Evolutionary conservation across 441 rosid species (phyloP), one percentile per base, ranked within the genome.

Genomic region (Erysimum cheiri): DNA sequence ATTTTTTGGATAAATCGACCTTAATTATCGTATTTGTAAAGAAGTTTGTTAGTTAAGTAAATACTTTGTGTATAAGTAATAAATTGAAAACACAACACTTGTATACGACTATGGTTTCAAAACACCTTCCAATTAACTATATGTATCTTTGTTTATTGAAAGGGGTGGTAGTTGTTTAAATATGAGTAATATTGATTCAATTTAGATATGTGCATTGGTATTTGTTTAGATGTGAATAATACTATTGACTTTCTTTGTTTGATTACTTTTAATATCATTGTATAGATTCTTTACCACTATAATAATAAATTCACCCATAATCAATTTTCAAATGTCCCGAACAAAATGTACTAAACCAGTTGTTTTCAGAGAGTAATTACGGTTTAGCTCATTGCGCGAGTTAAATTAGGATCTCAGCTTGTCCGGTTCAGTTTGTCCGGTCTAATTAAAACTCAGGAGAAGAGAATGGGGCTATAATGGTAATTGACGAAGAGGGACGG

Each of bases 211-310:
- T 29, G 11, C 17, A 48, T 35, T 48, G 24, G 48, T 36, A 39
- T 35, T 48, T 48, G 40, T 48, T 26, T 35, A 35, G 1, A 57
- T 35, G 26, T 37, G 15, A 24, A 14, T 14, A 6, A 35, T n/a
- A n/a, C n/a, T 35, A 14, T 35, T 46, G 57, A 69, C 64, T 46
- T 58, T 69, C 48, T 57, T 68, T 26, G 5, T 57, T 35, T 24
- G 14, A 8, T 13, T 15, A 26, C 19, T 53, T 53, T 7, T 3
- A 44, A 29, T 17, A 55, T 31, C 33, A 13, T 32, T 11, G 6
- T 44, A 12, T 31, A 67, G 53, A 19, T 49, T 64, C 31, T n/a
- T 31, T 40, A 24, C 28, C 33, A 24, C 3, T 44, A n/a, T n/a
- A n/a, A n/a, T 8, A 29, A 17, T 13, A 22, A 22, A 22, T 26